These are phyloP conservation scores for Maudiozyma serrabonitensis DNA, from an alignment of 805 yeast genomes.

Conservation along the genomic window DNA sequence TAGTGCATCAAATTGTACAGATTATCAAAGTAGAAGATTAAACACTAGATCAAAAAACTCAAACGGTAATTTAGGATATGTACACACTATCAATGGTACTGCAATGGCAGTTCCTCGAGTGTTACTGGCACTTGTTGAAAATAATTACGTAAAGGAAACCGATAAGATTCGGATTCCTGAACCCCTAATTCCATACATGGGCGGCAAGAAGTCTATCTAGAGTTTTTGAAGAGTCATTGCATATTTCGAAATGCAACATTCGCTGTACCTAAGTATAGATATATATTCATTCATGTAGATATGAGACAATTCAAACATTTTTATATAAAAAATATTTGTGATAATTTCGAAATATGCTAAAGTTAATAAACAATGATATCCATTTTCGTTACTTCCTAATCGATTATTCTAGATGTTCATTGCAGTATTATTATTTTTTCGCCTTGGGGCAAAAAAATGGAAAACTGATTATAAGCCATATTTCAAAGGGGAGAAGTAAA, in stretches of 20 bases:
- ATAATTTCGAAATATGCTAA: too few relatives aligned
- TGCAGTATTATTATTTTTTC: too few relatives aligned
- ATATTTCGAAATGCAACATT: neutral
- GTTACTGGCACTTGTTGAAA: slow-evolving; percentile 83
- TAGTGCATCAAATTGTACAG: slow-evolving; percentile 86
- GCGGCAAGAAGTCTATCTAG: slow-evolving; percentile 35
- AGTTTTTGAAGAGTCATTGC: neutral
- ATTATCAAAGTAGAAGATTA: slow-evolving; percentile 79
- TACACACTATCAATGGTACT: slow-evolving; percentile 87
- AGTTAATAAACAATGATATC: too few relatives aligned
- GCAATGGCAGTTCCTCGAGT: slow-evolving; percentile 93
- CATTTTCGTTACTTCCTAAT: too few relatives aligned
- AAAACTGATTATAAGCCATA: too few relatives aligned
- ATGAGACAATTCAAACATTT: too few relatives aligned
- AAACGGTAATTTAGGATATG: slow-evolving; percentile 35
- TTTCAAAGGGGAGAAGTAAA: too few relatives aligned
- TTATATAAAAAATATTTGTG: too few relatives aligned
- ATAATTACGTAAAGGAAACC: slow-evolving; percentile 53
- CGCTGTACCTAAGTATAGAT: neutral
- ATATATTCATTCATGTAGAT: neutral
- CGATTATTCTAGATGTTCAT: too few relatives aligned
- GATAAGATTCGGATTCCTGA: slow-evolving; percentile 54
- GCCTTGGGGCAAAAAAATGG: too few relatives aligned
- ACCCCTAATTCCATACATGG: slow-evolving; percentile 65
- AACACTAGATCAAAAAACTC: slow-evolving; percentile 47